Percentiles rank a stretch among this genome's conserved stretches.
Evolutionary conservation across 139 green algal genomes (phyloP).

Genomic region (Nannochloris sp.): DNA sequence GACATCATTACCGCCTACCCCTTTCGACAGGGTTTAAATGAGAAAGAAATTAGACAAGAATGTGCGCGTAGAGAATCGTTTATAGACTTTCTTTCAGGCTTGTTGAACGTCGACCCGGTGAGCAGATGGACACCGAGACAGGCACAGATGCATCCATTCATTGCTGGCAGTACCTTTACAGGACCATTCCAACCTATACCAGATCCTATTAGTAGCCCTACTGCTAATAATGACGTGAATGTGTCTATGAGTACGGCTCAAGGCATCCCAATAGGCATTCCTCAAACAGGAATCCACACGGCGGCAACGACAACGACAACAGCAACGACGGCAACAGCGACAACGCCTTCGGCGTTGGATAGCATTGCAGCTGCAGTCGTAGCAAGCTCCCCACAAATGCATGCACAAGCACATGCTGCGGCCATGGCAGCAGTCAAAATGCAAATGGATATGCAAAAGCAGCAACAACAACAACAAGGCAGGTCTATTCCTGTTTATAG

Average conservation of each 20-base stretch:
- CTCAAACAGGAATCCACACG: background rate
- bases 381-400: conserved; percentile 14
- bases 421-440: conserved; percentile 34
- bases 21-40: conserved; percentile 31
- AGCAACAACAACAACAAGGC: background rate
- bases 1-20: conserved; percentile 80
- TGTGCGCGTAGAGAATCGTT: conserved; percentile 52
- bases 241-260: background rate
- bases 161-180: conserved; percentile 66
- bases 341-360: background rate
- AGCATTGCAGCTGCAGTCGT: conserved; percentile 5
- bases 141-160: conserved; percentile 80
- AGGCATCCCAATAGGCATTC: conserved; percentile 3
- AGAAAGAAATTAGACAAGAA: conserved; percentile 34
- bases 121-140: conserved; percentile 60
- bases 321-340: background rate
- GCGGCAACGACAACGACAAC: no score
- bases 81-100: conserved; percentile 69
- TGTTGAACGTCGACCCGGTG: conserved; percentile 64
- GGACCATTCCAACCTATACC: conserved; percentile 62
- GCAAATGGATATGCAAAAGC: conserved; percentile 8
- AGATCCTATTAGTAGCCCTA: conserved; percentile 10
- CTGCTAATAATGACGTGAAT: background rate
- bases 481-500: background rate
- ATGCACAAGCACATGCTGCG: conserved; percentile 26